These are phyloP conservation scores for Neocucurbitaria cava DNA, from an alignment of 2,329 filamentous ascomycete genomes.

Conservation along the genomic window DNA sequence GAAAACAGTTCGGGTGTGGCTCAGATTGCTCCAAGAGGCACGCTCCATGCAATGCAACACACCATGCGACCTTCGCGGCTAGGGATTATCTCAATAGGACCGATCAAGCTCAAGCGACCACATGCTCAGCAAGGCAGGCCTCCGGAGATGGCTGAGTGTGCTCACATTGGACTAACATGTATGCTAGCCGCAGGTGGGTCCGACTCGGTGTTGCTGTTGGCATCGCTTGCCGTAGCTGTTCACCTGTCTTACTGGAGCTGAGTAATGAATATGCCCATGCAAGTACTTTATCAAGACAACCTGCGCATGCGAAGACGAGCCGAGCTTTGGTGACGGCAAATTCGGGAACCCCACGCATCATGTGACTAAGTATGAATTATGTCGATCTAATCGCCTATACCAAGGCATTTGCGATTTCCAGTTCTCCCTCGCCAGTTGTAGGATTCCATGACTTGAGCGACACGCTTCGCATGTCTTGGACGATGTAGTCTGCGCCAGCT, in stretches of 20 bases:
- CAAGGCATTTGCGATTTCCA: constrained; percentile 73
- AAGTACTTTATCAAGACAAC: background rate
- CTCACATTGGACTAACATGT: constrained; percentile 14
- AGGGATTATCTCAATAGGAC: background rate
- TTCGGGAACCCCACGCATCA: background rate
- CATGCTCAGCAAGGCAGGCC: constrained; percentile 13
- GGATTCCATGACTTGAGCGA: constrained; percentile 63
- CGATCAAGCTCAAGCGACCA: constrained; percentile 8
- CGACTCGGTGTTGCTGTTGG: constrained; percentile 25
- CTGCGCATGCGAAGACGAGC: constrained; percentile 7
- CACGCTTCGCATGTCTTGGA: constrained; percentile 79
- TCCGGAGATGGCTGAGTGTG: constrained; percentile 26
- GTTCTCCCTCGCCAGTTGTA: constrained; percentile 65
- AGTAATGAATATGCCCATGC: constrained; percentile 11
- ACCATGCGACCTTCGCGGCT: background rate
- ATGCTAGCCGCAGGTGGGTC: constrained; percentile 13
- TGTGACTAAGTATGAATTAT: constrained; percentile 3
- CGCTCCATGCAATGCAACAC: constrained; percentile 23
- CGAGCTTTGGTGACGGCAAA: background rate
- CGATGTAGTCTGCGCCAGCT: constrained; percentile 87
- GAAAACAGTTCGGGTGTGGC: constrained; percentile 35
- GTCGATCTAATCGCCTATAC: constrained; percentile 24
- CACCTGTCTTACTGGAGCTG: constrained; percentile 22
- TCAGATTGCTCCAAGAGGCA: constrained; percentile 30
- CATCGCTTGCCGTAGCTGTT: constrained; percentile 13